Evolutionary conservation across 2,329 filamentous ascomycete species (phyloP), one percentile per base, ranked within the genome.

Genomic region (Whalleya microplaca): DNA sequence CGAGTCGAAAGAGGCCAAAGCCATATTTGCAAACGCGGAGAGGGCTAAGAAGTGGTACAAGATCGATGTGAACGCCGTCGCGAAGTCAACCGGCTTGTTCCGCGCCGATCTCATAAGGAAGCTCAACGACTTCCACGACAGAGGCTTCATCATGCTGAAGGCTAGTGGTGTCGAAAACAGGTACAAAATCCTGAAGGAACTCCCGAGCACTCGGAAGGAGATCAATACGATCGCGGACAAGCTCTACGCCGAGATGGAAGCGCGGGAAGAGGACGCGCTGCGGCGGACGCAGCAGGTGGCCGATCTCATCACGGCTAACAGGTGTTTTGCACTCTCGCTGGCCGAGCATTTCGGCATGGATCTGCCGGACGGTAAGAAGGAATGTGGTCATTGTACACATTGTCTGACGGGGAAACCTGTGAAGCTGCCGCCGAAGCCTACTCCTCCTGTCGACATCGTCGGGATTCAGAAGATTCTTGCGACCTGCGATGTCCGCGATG

Each of bases 261-360:
- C 66, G 1, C 79, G 80, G 1, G 85, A 88, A 62, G 61, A 71
- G n/a, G 79, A 84, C 41, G 82, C 82, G 8, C 67, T 88, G 2
- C 66, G 70, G 0, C 78, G 84, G 0, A 78, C 80, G 0, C 71
- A 80, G 19, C 68, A 81, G 18, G 75, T 88, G 2, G 73, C 81
- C 21, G 66, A 77, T n/a, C 74, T 87, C 2, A 73, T 87, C 53
- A 86, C 84, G 0, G 76, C 73, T 0, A 62, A 67, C 2, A 66
- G 71, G 19, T 88, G 85, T 63, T 81, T 85, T 54, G 79, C 84
- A 0, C 70, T 71, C 1, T 71, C 76, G 0, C 72, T 88, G 0
- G 81, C 84, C 0, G 64, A 76, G 21, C 81, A 88, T 61, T 87
- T 88, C 58, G 84, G 83, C 20, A 84, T 85, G 69, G 68, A 68